phyloP scores from a whole-genome alignment of 2,329 filamentous ascomycete species.

The Boeremia exigua region DNA sequence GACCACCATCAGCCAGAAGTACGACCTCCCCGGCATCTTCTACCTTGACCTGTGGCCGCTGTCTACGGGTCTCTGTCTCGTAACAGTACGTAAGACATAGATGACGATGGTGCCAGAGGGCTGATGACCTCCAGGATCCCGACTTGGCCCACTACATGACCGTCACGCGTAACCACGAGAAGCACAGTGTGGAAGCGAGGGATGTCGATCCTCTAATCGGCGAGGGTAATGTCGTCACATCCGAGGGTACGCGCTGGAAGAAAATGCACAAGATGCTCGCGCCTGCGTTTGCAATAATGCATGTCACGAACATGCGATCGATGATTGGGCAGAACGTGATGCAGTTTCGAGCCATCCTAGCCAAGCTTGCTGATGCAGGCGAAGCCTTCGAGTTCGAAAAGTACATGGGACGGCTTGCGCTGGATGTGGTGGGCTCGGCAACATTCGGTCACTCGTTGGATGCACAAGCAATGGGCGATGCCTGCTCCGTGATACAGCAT shows the following conservation, averaged over 20 bases:
- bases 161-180: slow-evolving; percentile 40
- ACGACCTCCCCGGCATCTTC: slow-evolving; percentile 46
- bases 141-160: slow-evolving; percentile 50
- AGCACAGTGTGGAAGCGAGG: slow-evolving; percentile 29
- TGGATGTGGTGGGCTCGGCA: slow-evolving; percentile 37
- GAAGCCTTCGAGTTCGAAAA: slow-evolving; percentile 37
- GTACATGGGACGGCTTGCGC: slow-evolving; percentile 25
- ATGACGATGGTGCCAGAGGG: not conserved
- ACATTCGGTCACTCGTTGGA: slow-evolving; percentile 34
- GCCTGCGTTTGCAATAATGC: slow-evolving; percentile 42
- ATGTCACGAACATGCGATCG: slow-evolving; percentile 39
- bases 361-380: slow-evolving; percentile 24
- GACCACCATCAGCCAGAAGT: slow-evolving; percentile 44
- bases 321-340: slow-evolving; percentile 44
- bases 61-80: slow-evolving; percentile 35
- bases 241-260: slow-evolving; percentile 46
- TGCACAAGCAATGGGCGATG: slow-evolving; percentile 28
- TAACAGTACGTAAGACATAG: slow-evolving; percentile 23
- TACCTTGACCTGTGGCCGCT: slow-evolving; percentile 57
- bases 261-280: slow-evolving; percentile 43
- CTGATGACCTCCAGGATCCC: slow-evolving; percentile 27
- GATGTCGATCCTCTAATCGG: slow-evolving; percentile 38
- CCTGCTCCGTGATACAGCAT: slow-evolving; percentile 23
- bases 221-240: slow-evolving; percentile 34
- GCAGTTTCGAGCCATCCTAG: slow-evolving; percentile 36